These are phyloP conservation scores for Geotrichum phurueaensis DNA, from an alignment of 1,139 yeast genomes.

Conservation along the genomic window DNA sequence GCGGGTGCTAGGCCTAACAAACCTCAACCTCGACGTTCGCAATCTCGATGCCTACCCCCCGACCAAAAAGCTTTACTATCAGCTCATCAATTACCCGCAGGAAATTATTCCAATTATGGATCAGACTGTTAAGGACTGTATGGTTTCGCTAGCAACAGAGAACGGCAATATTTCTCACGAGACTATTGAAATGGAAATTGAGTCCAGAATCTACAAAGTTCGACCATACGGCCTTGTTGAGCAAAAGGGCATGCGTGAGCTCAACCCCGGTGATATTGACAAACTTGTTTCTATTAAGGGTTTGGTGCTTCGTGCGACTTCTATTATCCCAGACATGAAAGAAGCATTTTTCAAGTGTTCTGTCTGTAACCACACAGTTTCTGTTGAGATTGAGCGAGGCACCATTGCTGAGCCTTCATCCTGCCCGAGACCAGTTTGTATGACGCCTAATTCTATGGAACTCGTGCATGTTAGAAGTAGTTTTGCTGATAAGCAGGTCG, in stretches of 20 bases:
- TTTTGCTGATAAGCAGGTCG: slow-evolving; percentile 91
- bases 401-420: slow-evolving; percentile 86
- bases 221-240: slow-evolving; percentile 64
- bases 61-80: slow-evolving; percentile 75
- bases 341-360: slow-evolving; percentile 93
- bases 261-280: slow-evolving; percentile 93
- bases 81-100: slow-evolving; percentile 86
- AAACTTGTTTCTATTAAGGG: slow-evolving; percentile 90
- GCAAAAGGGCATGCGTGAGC: slow-evolving; percentile 81
- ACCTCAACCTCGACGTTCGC: slow-evolving; percentile 75
- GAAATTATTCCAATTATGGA: slow-evolving; percentile 98
- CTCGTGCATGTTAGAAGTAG: slow-evolving; percentile 85
- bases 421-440: slow-evolving; percentile 86
- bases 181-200: slow-evolving; percentile 53
- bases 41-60: slow-evolving; percentile 72
- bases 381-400: slow-evolving; percentile 91
- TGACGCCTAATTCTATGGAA: slow-evolving; percentile 83
- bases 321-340: slow-evolving; percentile 96
- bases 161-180: slow-evolving; percentile 24
- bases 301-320: slow-evolving; percentile 77
- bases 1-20: slow-evolving; percentile 73
- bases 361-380: slow-evolving; percentile 89
- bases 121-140: slow-evolving; percentile 85
- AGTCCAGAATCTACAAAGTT: slow-evolving; percentile 74
- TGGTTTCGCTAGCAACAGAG: slow-evolving; percentile 57